Percentiles rank a stretch among this genome's conserved stretches.
Conservation (phyloP, 23 red algal genomes). For the Chondrus crispus region DNA sequence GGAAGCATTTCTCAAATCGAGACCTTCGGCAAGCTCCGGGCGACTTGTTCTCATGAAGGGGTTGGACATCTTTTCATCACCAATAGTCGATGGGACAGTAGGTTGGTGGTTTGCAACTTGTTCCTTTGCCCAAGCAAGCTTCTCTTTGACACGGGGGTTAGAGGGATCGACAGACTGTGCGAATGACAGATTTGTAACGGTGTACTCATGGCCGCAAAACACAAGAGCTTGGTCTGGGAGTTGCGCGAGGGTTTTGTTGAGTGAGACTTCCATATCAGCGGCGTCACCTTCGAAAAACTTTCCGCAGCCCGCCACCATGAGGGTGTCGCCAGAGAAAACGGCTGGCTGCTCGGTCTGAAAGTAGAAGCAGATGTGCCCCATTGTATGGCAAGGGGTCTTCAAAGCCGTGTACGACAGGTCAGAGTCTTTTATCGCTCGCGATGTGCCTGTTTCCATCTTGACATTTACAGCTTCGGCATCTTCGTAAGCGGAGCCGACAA, state of each 20-base stretch:
- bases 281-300: constrained; percentile 94
- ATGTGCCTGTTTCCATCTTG: constrained; percentile 55
- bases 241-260: constrained; percentile 54
- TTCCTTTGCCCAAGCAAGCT: constrained; percentile 63
- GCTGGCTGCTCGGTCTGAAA: constrained; percentile 26
- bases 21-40: not conserved
- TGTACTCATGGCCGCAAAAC: constrained; percentile 99
- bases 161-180: constrained; percentile 76
- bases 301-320: constrained; percentile 96
- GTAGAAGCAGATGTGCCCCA: constrained; percentile 89
- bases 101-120: constrained; percentile 39
- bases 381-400: constrained; percentile 93
- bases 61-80: constrained; percentile 81
- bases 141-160: constrained; percentile 56
- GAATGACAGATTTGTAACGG: constrained; percentile 87
- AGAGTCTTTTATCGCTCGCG: constrained; percentile 30
- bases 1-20: constrained; percentile 19
- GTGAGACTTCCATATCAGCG: constrained; percentile 69
- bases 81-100: constrained; percentile 85
- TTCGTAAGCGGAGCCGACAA: constrained; percentile 79
- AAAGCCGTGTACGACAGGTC: constrained; percentile 45
- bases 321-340: constrained; percentile 96
- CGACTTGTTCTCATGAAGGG: constrained; percentile 79
- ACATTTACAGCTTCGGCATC: constrained; percentile 44
- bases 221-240: constrained; percentile 74